Evolutionary conservation across 139 green algal genomes (phyloP), one percentile per base, ranked within the genome.

Genomic region (Coelastrella sp.): DNA sequence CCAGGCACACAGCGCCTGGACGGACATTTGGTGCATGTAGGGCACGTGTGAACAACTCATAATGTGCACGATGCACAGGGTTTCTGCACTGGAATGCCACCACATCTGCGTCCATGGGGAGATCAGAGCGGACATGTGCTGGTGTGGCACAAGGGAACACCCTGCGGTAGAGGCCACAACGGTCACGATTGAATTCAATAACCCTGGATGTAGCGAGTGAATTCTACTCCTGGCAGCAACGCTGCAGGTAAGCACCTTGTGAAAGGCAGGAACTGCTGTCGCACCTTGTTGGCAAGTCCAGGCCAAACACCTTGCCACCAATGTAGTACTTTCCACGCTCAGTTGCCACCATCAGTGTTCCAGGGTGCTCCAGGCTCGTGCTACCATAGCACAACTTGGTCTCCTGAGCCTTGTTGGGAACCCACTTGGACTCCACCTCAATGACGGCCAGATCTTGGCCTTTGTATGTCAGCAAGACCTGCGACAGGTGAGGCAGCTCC

Each of bases 51-150:
- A 98, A 98, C 11, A 98, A 94, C 91, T 98, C 95, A 89, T 98
- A 98, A 90, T 98, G 95, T 4, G 95, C 95, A 32, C 85, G 89
- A 92, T 98, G 96, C 74, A 98, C 95, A 37, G 96, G 96, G 91
- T 98, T 98, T 64, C 96, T 91, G 90, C 96, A 98, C 92, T 98
- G 96, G 92, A 98, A 98, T 41, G 95, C 96, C 79, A 98, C 90
- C 43, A 98, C 95, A 82, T 98, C 96, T 30, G 79, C 72, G 71
- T 91, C 89, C 9, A 83, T 45, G 1, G 95, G 96, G 79, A 98
- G 93, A 27, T 72, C 91, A 11, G 89, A 67, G 13, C 96, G 93
- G 67, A 98, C 95, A 81, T 97, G 83, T 8, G 68, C 85, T 13
- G 95, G 95, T 3, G 90, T 95, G 51, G 90, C 89, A 84, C 95